These are phyloP conservation scores for Pseudogymnoascus sp. DNA, from an alignment of 2,329 filamentous ascomycete species.

Conservation along the genomic window DNA sequence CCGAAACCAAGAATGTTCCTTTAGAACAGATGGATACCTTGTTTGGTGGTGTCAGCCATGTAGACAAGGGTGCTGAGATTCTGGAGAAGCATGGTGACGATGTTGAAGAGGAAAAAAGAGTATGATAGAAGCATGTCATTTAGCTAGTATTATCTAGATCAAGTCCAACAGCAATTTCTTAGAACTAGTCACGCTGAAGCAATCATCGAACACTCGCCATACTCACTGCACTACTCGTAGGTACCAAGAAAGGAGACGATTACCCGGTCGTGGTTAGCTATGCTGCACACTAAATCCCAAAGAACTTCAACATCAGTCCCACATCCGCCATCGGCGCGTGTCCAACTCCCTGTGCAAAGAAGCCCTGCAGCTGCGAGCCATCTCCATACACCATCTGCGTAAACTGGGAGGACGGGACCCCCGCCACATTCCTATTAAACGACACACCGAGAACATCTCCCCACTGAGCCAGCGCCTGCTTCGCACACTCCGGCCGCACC, in stretches of 20 bases:
- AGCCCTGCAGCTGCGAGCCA: slow-evolving; percentile 27
- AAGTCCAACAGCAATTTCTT: slow-evolving; percentile 24
- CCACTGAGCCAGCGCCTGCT: slow-evolving; percentile 39
- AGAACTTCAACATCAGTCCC: background rate
- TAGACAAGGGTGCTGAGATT: slow-evolving; percentile 25
- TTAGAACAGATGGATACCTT: slow-evolving; percentile 50
- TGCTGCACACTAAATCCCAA: background rate
- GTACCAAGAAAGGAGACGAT: too few relatives aligned
- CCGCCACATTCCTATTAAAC: slow-evolving; percentile 21
- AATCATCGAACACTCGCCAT: slow-evolving; percentile 12
- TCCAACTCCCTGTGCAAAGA: slow-evolving; percentile 27
- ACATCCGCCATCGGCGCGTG: slow-evolving; percentile 20
- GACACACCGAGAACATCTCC: slow-evolving; percentile 37
- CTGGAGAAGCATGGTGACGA: slow-evolving; percentile 19
- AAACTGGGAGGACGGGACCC: slow-evolving; percentile 25
- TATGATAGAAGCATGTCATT: slow-evolving; percentile 9
- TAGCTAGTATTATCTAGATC: slow-evolving; percentile 15
- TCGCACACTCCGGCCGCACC: slow-evolving; percentile 32
- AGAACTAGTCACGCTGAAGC: slow-evolving; percentile 11
- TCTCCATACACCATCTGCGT: slow-evolving; percentile 30
- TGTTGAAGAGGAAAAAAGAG: slow-evolving; percentile 8
- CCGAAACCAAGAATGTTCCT: slow-evolving; percentile 49
- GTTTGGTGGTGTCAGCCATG: slow-evolving; percentile 36
- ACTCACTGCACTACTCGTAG: background rate
- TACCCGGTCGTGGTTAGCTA: background rate